Evolutionary conservation across 1,139 yeast genomes (phyloP), one percentile per base, ranked within the genome.

Genomic region (Waltiozyma sp.): DNA sequence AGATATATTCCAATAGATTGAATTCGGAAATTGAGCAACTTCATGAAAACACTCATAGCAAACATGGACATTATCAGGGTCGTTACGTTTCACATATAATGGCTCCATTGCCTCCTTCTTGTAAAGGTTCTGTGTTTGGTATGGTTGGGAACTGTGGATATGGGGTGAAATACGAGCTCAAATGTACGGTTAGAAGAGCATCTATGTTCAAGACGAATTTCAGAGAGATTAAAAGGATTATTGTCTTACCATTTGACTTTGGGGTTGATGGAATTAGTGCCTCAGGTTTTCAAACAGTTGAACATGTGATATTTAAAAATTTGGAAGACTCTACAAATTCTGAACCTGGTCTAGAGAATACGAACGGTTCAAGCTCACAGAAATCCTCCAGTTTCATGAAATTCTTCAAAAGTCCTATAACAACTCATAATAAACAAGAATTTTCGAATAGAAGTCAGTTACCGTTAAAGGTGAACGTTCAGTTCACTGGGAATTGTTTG

Each of bases 31-130:
- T 16, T 26, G 39, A 34, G 35, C 33, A 28, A 37, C 38, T 21
- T 28, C 38, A 38, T 19, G 34, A 6, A 28, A 19, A 15, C 7
- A 11, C n/a, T 2, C 23, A 15, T 28, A 24, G 15, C 10, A 10
- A 19, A 21, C 34, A 21, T 15, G 35, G 26, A 28, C 19, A 6
- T 4, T 18, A 18, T 11, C 14, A 18, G 3, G 19, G 23, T 14
- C 15, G 37, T 7, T 18, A 35, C 23, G 23, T 35, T 9, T n/a
- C 37, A 3, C 37, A 35, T 35, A n/a, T 35, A 11, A 15, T 19
- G 4, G 11, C 37, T 5, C 37, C 37, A 24, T 28, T 46, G 3
- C 49, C 49, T 11, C 49, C 49, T 18, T 28, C 43, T 9, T 40
- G 36, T 19, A 15, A 19, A 18, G 37, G 19, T 3, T 19, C 19